Evolutionary conservation across 2,329 filamentous ascomycete genomes (phyloP).

Genomic region (Beauveria caledonica): DNA sequence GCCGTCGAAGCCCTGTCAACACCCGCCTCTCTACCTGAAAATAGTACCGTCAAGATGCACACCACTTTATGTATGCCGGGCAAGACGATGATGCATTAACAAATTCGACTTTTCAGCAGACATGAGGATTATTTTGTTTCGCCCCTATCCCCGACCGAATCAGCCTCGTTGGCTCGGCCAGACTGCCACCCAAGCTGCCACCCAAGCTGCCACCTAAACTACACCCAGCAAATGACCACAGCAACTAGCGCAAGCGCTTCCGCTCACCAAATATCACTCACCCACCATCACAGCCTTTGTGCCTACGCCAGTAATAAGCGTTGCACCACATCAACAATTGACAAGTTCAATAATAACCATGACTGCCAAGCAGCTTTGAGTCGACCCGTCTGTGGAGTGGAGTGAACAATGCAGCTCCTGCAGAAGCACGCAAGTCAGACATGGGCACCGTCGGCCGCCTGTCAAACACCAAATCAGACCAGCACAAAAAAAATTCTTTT

Average conservation of each 20-base stretch:
- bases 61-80: too few relatives aligned
- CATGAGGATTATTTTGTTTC: too few relatives aligned
- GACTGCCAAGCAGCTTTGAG: too few relatives aligned
- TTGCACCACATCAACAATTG: neutral
- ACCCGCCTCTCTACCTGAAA: too few relatives aligned
- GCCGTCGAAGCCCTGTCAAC: too few relatives aligned
- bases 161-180: too few relatives aligned
- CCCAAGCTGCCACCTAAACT: neutral
- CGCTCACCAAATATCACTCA: neutral
- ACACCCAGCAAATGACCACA: neutral
- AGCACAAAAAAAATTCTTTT: neutral
- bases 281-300: neutral
- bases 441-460: neutral
- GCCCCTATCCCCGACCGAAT: too few relatives aligned
- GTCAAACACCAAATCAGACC: neutral
- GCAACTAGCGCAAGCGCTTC: conserved; percentile 10
- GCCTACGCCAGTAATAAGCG: neutral
- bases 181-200: neutral
- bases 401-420: neutral
- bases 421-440: conserved; percentile 2
- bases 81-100: too few relatives aligned
- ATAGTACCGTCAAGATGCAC: too few relatives aligned
- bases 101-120: too few relatives aligned
- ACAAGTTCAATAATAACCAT: neutral
- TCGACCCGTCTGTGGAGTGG: neutral